Evolutionary conservation across 306 rosid genomes (phyloP).

Genomic region (Quercus suber): DNA sequence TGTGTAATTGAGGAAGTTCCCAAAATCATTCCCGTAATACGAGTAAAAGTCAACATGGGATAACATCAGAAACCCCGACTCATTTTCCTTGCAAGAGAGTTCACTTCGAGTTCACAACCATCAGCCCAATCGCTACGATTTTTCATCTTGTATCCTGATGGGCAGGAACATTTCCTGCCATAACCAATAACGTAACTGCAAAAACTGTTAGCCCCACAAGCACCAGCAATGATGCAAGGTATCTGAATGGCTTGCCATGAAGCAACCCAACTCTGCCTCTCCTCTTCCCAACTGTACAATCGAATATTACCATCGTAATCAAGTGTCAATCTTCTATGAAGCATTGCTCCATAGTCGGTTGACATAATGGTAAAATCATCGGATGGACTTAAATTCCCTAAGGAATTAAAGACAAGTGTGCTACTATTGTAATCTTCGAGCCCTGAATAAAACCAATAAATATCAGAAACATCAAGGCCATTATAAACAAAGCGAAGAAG

Average conservation of each 20-base stretch:
- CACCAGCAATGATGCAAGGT: constrained; percentile 22
- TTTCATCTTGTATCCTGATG: constrained; percentile 21
- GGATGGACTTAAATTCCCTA: constrained; percentile 4
- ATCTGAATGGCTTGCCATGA: constrained; percentile 20
- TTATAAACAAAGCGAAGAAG: constrained; percentile 23
- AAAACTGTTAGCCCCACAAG: constrained; percentile 35
- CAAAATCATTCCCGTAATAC: constrained; percentile 28
- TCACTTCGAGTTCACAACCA: constrained; percentile 42
- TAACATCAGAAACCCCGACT: constrained; percentile 17
- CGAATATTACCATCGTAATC: constrained; percentile 37
- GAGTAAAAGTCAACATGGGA: constrained; percentile 3
- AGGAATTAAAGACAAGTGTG: constrained; percentile 7
- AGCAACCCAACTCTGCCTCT: constrained; percentile 18
- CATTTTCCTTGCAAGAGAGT: constrained; percentile 4
- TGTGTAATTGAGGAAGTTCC: neutral
- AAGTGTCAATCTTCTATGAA: constrained; percentile 24
- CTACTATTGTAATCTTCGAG: constrained; percentile 10
- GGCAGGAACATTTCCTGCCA: constrained; percentile 30
- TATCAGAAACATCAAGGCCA: constrained; percentile 28
- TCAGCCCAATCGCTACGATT: constrained; percentile 28
- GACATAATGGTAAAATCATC: constrained; percentile 12
- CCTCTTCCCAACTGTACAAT: constrained; percentile 20
- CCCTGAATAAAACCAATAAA: constrained; percentile 25
- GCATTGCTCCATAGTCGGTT: constrained; percentile 23
- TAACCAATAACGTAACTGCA: constrained; percentile 7